Base-by-base conservation (phyloP, 768 basidiomycete genomes). In the Tephrocybe rancida region DNA sequence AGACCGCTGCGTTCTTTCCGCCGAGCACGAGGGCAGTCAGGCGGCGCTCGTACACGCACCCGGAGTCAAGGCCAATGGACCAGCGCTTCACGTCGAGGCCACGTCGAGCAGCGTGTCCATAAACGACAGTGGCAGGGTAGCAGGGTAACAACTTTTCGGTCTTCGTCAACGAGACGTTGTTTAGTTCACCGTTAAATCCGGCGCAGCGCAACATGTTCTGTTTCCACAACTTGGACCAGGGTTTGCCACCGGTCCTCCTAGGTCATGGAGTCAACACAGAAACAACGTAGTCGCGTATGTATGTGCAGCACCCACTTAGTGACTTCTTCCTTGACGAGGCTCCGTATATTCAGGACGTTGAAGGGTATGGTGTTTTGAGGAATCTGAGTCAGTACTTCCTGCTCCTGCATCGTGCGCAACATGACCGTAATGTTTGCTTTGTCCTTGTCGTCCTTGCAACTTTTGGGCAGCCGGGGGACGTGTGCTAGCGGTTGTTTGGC, bases 41-140 rank as follows among this genome's bases (percentile, higher is more conserved):
- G 34, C 73, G 70, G 35, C 79, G 74, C 6, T 83, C 80, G 62
- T 92, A 88, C 38, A 84, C 90, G 64, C 94, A 96, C 10, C 91
- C 95, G 0, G 88, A 80, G 67, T 98, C 95, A 29, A 96, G 70
- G 1, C 95, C 95, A 55, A 94, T 72, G 2, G 86, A 83, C 88
- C 89, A 96, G 19, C 88, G 77, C 56, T 88, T 87, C 59, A 93
- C 68, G 66, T 95, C 92, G 11, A 97, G 75, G 11, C 90, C 91
- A 24, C 90, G 77, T 3, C 80, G 73, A 5, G 95, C 94, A 7
- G 86, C 79, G 63, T 97, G 95, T 0, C 93, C 95, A 67, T 96
- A 97, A 5, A 96, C 70, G n/a, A 92, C 85, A 34, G 82, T 89
- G 0, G 84, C 77, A 1, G 92, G 88, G 60, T 82, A 79, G 61